A percentile compares a stretch with the other conserved stretches of the same genome.
Conservation (phyloP, 2,329 filamentous ascomycete species). For the Clonostachys solani region DNA sequence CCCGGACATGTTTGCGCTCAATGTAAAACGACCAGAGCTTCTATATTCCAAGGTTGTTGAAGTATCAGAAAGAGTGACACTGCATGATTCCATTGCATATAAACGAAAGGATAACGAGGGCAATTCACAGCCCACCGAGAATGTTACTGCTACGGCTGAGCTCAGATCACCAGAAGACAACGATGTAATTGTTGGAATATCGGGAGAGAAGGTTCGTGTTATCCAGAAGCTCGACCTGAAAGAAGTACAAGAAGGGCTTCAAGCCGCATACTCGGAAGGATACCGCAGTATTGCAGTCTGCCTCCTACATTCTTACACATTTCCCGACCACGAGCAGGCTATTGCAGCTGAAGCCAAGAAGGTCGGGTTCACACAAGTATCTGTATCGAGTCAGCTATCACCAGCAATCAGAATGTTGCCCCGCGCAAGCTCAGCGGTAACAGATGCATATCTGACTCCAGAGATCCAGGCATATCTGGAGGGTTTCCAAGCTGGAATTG, state of each 20-base stretch:
- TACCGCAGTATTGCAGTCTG: slow-evolving; percentile 65
- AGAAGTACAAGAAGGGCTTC: slow-evolving; percentile 48
- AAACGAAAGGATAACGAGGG: too few species aligned
- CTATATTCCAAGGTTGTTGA: slow-evolving; percentile 66
- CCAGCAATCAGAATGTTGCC: slow-evolving; percentile 40
- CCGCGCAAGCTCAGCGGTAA: slow-evolving; percentile 32
- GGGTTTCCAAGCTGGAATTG: neutral
- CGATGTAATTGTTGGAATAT: neutral
- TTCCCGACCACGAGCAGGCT: slow-evolving; percentile 51
- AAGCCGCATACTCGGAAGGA: slow-evolving; percentile 55
- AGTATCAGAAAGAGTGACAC: slow-evolving; percentile 49
- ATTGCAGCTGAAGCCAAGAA: slow-evolving; percentile 25
- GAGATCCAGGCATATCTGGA: slow-evolving; percentile 34
- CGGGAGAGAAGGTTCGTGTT: neutral
- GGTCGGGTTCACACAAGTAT: slow-evolving; percentile 30
- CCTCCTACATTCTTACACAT: slow-evolving; percentile 70
- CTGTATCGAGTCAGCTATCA: slow-evolving; percentile 8
- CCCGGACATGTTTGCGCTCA: slow-evolving; percentile 68
- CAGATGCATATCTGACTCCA: slow-evolving; percentile 37
- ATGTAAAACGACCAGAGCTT: slow-evolving; percentile 61
- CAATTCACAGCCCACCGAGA: too few species aligned
- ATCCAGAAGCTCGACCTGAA: slow-evolving; percentile 20
- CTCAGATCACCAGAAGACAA: too few species aligned
- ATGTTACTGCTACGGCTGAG: too few species aligned
- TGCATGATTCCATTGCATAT: too few species aligned